phyloP scores from a whole-genome alignment of 2,329 filamentous ascomycete species.

The Curvularia sp. region DNA sequence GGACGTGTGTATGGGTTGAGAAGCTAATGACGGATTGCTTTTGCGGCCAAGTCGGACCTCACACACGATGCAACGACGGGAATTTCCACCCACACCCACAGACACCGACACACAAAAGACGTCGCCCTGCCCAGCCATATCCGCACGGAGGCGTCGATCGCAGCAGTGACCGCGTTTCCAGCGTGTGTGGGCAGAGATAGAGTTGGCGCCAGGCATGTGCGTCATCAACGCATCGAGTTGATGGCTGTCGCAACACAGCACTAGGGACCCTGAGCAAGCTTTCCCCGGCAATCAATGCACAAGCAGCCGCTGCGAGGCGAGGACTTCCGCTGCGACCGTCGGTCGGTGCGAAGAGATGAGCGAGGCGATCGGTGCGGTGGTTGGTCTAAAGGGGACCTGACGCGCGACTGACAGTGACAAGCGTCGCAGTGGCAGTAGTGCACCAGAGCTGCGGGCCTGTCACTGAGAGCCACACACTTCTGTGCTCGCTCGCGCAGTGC shows the following conservation, averaged over 20 bases:
- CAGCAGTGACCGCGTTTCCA: slow-evolving; percentile 29
- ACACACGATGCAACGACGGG: slow-evolving; percentile 14
- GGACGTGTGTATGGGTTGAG: slow-evolving; percentile 21
- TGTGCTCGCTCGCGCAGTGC: slow-evolving; percentile 30
- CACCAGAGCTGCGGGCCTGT: slow-evolving; percentile 42
- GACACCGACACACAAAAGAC: slow-evolving; percentile 8
- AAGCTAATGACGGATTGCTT: slow-evolving; percentile 22
- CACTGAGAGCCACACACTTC: slow-evolving; percentile 43
- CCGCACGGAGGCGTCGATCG: slow-evolving; percentile 45
- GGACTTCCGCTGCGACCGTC: slow-evolving; percentile 25
- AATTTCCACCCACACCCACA: slow-evolving; percentile 17
- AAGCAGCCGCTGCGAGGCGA: slow-evolving; percentile 19
- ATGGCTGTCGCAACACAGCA: slow-evolving; percentile 20
- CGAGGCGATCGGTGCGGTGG: slow-evolving; percentile 28
- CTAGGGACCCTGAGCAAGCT: slow-evolving; percentile 25
- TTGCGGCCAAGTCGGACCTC: slow-evolving; percentile 15
- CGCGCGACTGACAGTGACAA: slow-evolving; percentile 45
- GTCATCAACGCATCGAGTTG: slow-evolving; percentile 16
- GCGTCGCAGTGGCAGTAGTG: slow-evolving; percentile 29
- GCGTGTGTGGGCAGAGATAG: slow-evolving; percentile 16
- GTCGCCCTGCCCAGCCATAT: slow-evolving; percentile 41
- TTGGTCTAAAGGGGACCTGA: slow-evolving; percentile 37
- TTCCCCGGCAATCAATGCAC: slow-evolving; percentile 24
- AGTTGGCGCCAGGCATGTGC: slow-evolving; percentile 19
- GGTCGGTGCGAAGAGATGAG: slow-evolving; percentile 25